Evolutionary conservation across 2,329 filamentous ascomycete genomes (phyloP).

Genomic region (Canariomyces notabilis): DNA sequence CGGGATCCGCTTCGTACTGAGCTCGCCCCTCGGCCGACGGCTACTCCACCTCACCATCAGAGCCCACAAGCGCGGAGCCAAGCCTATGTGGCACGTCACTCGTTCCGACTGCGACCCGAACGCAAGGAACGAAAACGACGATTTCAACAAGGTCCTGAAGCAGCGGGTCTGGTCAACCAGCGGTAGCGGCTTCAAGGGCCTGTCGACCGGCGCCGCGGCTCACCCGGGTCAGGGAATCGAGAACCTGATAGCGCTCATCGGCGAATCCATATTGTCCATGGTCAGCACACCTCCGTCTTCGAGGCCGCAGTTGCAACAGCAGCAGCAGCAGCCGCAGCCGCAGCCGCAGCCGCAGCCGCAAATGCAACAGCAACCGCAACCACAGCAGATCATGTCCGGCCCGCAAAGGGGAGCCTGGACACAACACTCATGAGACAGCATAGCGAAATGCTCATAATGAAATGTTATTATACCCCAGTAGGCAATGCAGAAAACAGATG

Average conservation of each 20-base stretch:
- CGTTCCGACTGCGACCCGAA: conserved; percentile 22
- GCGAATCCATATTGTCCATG: conserved; percentile 41
- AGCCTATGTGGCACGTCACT: conserved; percentile 27
- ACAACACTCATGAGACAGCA: conserved; percentile 9
- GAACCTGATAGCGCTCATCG: conserved; percentile 41
- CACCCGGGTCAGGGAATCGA: conserved; percentile 39
- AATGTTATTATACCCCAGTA: too few species aligned
- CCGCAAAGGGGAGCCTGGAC: not conserved
- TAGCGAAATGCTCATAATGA: not conserved
- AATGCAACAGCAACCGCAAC: not conserved
- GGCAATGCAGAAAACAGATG: too few species aligned
- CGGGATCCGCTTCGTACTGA: conserved; percentile 48
- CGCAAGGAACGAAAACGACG: conserved; percentile 28
- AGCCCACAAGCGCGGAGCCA: conserved; percentile 43
- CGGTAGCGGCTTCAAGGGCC: conserved; percentile 44
- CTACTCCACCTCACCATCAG: conserved; percentile 49
- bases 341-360: conserved; percentile 6
- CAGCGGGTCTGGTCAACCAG: conserved; percentile 40
- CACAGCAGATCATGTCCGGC: not conserved
- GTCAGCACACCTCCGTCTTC: conserved; percentile 18
- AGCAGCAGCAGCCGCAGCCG: conserved; percentile 7
- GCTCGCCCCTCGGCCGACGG: conserved; percentile 28
- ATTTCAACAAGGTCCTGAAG: conserved; percentile 38
- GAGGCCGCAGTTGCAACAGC: conserved; percentile 18
- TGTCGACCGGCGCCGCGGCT: conserved; percentile 44